Evolutionary conservation across 2,329 filamentous ascomycete genomes (phyloP), one percentile per base, ranked within the genome.

Genomic region (Penicillium decumbens): DNA sequence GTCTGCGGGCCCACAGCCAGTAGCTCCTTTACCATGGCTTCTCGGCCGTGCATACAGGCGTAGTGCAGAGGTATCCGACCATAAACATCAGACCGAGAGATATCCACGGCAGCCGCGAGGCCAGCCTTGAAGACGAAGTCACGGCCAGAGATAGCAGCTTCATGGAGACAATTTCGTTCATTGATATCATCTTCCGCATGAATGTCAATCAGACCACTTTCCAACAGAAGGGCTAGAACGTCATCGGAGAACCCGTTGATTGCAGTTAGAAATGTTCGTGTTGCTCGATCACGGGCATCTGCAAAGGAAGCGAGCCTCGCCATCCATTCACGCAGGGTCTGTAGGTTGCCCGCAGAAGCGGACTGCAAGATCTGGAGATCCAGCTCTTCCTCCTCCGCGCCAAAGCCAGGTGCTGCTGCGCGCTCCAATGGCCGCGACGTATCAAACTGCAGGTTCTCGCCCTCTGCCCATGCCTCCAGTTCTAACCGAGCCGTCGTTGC

Each of bases 161-260:
- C 93, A 62, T 98, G 93, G 41, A 98, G 77, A 65, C 91, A 95
- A 63, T 96, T 98, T 35, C 93, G 82, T 73, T 96, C 92, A 63
- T 97, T 98, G 69, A 98, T 97, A 63, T 96, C 91, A 66, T 98
- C 93, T 62, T 95, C 89, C 0, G 90, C 93, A 63, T 89, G 84
- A n/a, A 96, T 80, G 67, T 97, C 87, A 29, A 98, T 88, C 23
- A 93, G 74, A 0, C 83, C 82, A 2, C 91, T 95, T 42, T 88
- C 83, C 24, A 96, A 76, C 24, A 98, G 79, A 5, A 89, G 75
- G 50, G 83, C 80, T 18, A 97, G 76, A 7, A 91, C 85, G 25
- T 87, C 81, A 55, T 86, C 80, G 0, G 90, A 85, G 3, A 87
- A 92, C 61, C 95, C 89, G 57, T 89, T 87, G 58, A 96, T 88